Percentiles rank a stretch among this genome's conserved stretches.
These are phyloP conservation scores for Ramaria sp. DNA, from an alignment of 768 basidiomycete genomes.

Conservation along the genomic window DNA sequence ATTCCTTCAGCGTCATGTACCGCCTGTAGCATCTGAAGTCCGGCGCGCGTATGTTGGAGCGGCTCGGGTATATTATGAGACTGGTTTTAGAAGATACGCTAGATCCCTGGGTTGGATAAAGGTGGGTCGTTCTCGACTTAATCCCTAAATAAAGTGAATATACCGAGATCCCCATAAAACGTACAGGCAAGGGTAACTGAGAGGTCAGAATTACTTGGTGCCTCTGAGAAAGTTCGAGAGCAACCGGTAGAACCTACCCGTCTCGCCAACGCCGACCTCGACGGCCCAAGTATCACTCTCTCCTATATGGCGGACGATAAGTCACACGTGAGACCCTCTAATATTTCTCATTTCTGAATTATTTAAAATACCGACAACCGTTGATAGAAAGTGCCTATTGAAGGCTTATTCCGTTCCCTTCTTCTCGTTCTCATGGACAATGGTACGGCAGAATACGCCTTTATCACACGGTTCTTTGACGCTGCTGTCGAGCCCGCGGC, in stretches of 20 bases:
- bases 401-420: constrained; percentile 77
- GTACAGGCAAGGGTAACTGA: constrained; percentile 56
- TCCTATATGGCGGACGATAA: constrained; percentile 89
- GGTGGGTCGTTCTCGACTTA: constrained; percentile 27
- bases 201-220: constrained; percentile 52
- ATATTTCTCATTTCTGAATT: neutral
- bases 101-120: constrained; percentile 73
- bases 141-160: neutral
- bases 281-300: constrained; percentile 71
- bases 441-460: constrained; percentile 83
- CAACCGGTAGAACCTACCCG: constrained; percentile 40
- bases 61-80: constrained; percentile 89
- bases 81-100: constrained; percentile 83
- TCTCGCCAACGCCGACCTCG: constrained; percentile 57
- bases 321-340: constrained; percentile 53
- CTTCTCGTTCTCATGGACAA: constrained; percentile 92
- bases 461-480: constrained; percentile 75
- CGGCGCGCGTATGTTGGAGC: constrained; percentile 78
- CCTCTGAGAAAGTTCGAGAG: constrained; percentile 29
- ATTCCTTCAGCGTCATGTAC: constrained; percentile 78
- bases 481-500: constrained; percentile 25
- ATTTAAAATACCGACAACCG: neutral
- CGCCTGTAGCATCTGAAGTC: constrained; percentile 74
- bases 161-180: neutral
- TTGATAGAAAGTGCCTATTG: constrained; percentile 66